Evolutionary conservation across 1,284 basidiomycete genomes (phyloP).

Genomic region (Afroboletus lepidellus): DNA sequence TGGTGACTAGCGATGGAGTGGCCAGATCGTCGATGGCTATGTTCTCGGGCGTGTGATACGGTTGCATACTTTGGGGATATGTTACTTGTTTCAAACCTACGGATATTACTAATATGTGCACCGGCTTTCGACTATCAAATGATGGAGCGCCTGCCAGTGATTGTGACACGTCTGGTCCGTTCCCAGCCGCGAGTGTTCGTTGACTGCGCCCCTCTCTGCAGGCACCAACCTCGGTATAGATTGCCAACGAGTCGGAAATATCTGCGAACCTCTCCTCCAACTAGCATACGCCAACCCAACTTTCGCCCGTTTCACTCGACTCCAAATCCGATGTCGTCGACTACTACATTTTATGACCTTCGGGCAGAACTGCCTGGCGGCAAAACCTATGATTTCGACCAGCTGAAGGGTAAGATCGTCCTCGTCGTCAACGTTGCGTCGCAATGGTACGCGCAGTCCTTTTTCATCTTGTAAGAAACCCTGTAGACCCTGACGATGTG

Average conservation of each 20-base stretch:
- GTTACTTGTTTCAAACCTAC: background rate
- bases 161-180: background rate
- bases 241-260: background rate
- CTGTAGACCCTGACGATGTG: constrained; percentile 1
- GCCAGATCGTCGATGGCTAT: constrained; percentile 10
- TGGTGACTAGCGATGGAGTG: constrained; percentile 8
- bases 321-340: constrained; percentile 24
- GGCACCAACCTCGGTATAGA: background rate
- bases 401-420: constrained; percentile 74
- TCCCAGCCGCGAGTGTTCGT: background rate
- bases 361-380: constrained; percentile 58
- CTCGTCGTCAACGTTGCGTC: constrained; percentile 76
- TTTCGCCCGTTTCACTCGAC: constrained; percentile 12
- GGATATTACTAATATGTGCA: background rate
- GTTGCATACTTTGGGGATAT: no score
- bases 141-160: constrained; percentile 10
- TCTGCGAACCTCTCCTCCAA: background rate
- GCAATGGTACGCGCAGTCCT: constrained; percentile 51
- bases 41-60: constrained; percentile 6
- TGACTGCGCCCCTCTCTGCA: background rate
- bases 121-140: background rate
- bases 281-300: no score
- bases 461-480: background rate
- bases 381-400: constrained; percentile 57
- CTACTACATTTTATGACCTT: constrained; percentile 51